phyloP scores from a whole-genome alignment of 139 green algal genomes.

The Chlorella sp. region DNA sequence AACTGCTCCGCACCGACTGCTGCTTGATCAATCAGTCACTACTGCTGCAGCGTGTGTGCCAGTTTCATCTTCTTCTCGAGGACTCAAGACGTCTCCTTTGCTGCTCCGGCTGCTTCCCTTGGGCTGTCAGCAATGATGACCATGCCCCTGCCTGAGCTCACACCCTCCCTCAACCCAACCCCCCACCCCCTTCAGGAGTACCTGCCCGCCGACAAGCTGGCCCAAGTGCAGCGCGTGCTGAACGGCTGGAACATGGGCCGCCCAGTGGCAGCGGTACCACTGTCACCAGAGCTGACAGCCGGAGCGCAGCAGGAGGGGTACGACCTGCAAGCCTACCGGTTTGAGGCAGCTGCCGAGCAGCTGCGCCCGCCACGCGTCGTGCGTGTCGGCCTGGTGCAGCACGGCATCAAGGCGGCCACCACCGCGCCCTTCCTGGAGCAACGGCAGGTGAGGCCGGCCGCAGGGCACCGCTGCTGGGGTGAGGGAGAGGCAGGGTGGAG shows the following conservation, averaged over 20 bases:
- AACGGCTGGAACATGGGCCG: slow-evolving; percentile 77
- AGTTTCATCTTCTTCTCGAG: too few species aligned
- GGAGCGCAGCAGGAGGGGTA: slow-evolving; percentile 46
- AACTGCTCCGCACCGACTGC: too few species aligned
- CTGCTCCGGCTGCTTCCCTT: not conserved
- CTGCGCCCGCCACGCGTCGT: slow-evolving; percentile 77
- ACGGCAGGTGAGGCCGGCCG: slow-evolving; percentile 43
- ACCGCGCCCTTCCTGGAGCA: slow-evolving; percentile 87
- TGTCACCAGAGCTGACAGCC: slow-evolving; percentile 19
- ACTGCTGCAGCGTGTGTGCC: too few species aligned
- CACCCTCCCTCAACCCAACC: not conserved
- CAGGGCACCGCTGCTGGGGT: not conserved
- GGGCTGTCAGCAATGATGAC: not conserved
- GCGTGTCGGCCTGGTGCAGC: slow-evolving; percentile 89
- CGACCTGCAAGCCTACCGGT: slow-evolving; percentile 81
- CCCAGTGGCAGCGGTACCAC: slow-evolving; percentile 54
- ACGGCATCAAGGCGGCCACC: slow-evolving; percentile 81
- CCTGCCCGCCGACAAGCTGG: slow-evolving; percentile 73
- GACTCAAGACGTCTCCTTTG: not conserved
- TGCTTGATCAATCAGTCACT: too few species aligned
- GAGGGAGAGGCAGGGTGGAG: not conserved
- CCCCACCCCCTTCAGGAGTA: slow-evolving; percentile 55
- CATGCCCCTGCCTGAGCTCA: not conserved
- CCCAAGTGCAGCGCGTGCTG: slow-evolving; percentile 78
- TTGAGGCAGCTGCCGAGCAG: slow-evolving; percentile 85